These are phyloP conservation scores for Hylodesmum podocarpum DNA, from an alignment of 306 rosid species.

Conservation along the genomic window DNA sequence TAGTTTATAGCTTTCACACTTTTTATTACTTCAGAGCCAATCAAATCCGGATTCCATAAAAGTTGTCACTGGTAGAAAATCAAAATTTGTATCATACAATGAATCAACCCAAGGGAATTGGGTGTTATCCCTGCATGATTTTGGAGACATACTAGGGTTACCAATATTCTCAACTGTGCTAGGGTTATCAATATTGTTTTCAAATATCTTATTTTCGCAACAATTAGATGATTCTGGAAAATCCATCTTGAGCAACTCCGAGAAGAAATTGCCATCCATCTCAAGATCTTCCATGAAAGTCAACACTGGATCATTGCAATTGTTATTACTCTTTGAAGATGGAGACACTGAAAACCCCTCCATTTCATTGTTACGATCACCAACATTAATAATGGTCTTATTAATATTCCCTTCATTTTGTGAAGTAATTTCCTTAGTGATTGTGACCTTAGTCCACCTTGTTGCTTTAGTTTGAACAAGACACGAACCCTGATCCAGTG, in stretches of 20 bases:
- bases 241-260: constrained; percentile 49
- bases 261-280: constrained; percentile 40
- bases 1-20: not conserved
- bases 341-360: not conserved
- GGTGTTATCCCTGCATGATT: not conserved
- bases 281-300: constrained; percentile 49
- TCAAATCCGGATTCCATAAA: constrained; percentile 41
- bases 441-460: constrained; percentile 51
- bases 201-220: constrained; percentile 12
- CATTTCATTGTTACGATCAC: not conserved
- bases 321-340: constrained; percentile 1
- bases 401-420: not conserved
- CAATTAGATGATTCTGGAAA: constrained; percentile 22
- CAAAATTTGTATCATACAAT: constrained; percentile 32
- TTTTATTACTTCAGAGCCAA: constrained; percentile 29
- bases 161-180: not conserved
- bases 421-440: not conserved
- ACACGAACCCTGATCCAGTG: not conserved
- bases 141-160: no score
- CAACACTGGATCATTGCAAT: not conserved
- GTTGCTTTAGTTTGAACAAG: constrained; percentile 57
- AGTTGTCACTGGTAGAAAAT: constrained; percentile 31
- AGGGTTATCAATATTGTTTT: not conserved
- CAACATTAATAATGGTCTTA: not conserved
- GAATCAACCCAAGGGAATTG: constrained; percentile 31